Base-by-base conservation (phyloP, 768 basidiomycete species). In the Suillus alpinus region DNA sequence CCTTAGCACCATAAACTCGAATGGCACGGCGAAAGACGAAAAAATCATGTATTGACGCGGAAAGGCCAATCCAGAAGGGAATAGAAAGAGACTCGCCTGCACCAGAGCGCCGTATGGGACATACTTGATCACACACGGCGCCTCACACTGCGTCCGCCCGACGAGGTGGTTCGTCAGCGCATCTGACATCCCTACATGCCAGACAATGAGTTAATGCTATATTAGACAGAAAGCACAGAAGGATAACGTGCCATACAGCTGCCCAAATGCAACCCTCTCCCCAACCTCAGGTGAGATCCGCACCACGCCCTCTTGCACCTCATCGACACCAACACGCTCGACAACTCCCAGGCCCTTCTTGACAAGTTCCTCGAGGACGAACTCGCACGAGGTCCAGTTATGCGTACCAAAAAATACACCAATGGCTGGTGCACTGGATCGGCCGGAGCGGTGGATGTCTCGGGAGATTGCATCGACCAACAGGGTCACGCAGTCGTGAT, bases 341-440 rank as follows among this genome's bases (percentile, higher is more conserved):
- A 39, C 37, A 0, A 26, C 18, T 55, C 53, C 53, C 18, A 96
- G 71, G 8, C 86, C 87, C 31, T 75, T 76, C 41, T 69, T 65
- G 1, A 84, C 81, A 36, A 96, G 74, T 65, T 85, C 83, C 7
- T 81, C 77, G 32, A 94, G 67, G 50, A 96, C 79, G 52, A 83
- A 67, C 26, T 81, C 76, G 63, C 83, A 86, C 60, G 89, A 92
- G 31, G 76, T 76, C 81, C 85, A 83, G 68, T 96, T 96, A 64
- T 96, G 94, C 23, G 95, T 95, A 1, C 89, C 94, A 65, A 97
- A 94, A 2, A 95, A 75, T 14, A 92, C 84, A 2, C 83, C 89
- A 14, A 95, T 49, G 39, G 56, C 65, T 16, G 67, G 63, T 18
- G 51, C 14, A 32, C 32, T 31, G 2, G 56, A 23, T 56, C 56